phyloP scores from a whole-genome alignment of 140 eudicot genomes.

The Bidens hawaiensis region DNA sequence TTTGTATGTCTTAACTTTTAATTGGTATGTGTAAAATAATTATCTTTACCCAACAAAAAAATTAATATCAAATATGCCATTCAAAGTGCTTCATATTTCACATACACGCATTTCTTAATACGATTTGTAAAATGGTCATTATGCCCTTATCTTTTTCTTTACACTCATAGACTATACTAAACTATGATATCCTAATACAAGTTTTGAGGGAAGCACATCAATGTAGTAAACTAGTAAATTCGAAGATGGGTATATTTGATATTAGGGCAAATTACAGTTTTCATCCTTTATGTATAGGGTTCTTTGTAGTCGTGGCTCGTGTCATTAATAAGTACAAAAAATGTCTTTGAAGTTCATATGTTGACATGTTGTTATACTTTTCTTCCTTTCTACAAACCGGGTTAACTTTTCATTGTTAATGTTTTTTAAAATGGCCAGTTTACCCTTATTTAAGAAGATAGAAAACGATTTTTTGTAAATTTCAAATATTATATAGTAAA shows the following conservation, averaged over 20 bases:
- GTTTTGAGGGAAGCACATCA: background rate
- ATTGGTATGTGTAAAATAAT: background rate
- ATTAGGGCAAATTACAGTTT: background rate
- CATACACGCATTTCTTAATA: background rate
- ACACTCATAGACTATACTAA: too few relatives aligned
- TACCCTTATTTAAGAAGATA: too few relatives aligned
- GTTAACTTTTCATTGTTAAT: too few relatives aligned
- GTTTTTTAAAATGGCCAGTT: too few relatives aligned
- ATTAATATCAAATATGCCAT: too few relatives aligned
- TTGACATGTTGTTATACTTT: too few relatives aligned
- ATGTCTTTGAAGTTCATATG: too few relatives aligned
- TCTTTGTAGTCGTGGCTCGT: too few relatives aligned
- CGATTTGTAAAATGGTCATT: background rate
- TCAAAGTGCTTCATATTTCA: background rate
- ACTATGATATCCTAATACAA: background rate
- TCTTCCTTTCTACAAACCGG: too few relatives aligned
- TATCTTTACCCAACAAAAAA: background rate
- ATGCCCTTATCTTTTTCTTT: background rate
- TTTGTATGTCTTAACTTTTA: constrained; percentile 8
- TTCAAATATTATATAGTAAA: too few relatives aligned
- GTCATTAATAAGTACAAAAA: too few relatives aligned
- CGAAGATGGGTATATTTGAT: background rate
- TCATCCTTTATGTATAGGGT: background rate
- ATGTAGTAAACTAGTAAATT: background rate
- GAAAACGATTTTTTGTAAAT: too few relatives aligned